Conservation (phyloP, 495 filamentous ascomycete genomes). For the Aspergillus ellipticus region DNA sequence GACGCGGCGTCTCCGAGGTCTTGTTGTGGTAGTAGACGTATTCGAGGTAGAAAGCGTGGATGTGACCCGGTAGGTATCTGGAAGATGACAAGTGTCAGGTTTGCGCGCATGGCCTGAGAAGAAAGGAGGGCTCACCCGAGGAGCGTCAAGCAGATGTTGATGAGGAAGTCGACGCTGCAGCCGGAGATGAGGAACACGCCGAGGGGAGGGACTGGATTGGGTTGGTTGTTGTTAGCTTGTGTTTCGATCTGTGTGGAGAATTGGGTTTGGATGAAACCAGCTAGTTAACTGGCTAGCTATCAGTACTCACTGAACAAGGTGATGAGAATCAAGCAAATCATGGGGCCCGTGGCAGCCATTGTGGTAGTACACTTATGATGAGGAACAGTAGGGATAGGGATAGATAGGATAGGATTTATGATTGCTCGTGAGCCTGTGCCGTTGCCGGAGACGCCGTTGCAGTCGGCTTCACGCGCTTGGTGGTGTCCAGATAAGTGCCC, state of each 20-base stretch:
- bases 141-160: conserved; percentile 60
- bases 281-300: too few species aligned
- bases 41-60: conserved; percentile 90
- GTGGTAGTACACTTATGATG: conserved; percentile 9
- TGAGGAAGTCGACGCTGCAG: conserved; percentile 60
- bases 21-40: conserved; percentile 79
- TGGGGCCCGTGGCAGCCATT: conserved; percentile 37
- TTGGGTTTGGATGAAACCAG: too few species aligned
- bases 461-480: conserved; percentile 14
- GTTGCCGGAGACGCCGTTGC: too few species aligned
- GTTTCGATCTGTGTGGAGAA: too few species aligned
- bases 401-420: not conserved
- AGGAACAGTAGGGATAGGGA: not conserved
- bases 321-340: conserved; percentile 51
- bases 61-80: conserved; percentile 73
- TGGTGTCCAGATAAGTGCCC: conserved; percentile 22
- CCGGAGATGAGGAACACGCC: conserved; percentile 62
- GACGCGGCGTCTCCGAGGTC: conserved; percentile 46
- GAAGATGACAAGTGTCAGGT: not conserved
- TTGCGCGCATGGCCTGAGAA: too few species aligned
- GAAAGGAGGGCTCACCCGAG: conserved; percentile 48
- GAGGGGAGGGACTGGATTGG: conserved; percentile 54
- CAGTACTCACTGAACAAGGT: conserved; percentile 53
- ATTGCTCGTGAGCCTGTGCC: not conserved
- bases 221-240: too few species aligned